phyloP scores from a whole-genome alignment of 176 grass and related monocot genomes.

The Zoysia pacifica region DNA sequence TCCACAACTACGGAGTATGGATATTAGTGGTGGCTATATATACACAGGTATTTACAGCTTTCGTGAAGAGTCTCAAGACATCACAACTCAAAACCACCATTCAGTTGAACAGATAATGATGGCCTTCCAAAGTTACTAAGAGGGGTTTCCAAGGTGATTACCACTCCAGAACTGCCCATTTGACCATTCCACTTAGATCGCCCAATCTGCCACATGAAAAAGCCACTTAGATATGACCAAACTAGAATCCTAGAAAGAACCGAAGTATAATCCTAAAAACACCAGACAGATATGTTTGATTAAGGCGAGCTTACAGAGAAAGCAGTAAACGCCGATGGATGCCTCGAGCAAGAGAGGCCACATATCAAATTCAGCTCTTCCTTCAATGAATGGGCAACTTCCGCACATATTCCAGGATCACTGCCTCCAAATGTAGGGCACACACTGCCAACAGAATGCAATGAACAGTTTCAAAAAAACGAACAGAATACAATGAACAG shows the following conservation, averaged over 20 bases:
- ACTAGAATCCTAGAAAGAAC: constrained; percentile 11
- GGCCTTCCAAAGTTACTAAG: constrained; percentile 78
- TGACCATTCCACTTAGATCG: constrained; percentile 98
- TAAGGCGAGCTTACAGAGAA: constrained; percentile 66
- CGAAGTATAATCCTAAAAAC: not conserved
- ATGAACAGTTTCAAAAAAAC: not conserved
- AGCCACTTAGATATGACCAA: constrained; percentile 18
- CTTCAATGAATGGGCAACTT: constrained; percentile 80
- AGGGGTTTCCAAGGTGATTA: constrained; percentile 78
- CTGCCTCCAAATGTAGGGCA: constrained; percentile 88
- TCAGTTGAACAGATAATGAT: constrained; percentile 83
- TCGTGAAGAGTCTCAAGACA: not conserved
- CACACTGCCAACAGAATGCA: constrained; percentile 45
- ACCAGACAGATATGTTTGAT: constrained; percentile 4
- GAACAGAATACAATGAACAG: constrained; percentile 7
- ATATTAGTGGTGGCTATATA: constrained; percentile 52
- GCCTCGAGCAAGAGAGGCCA: constrained; percentile 61
- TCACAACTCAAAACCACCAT: constrained; percentile 89
- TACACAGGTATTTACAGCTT: constrained; percentile 67
- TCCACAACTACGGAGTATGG: constrained; percentile 6
- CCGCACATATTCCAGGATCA: constrained; percentile 74
- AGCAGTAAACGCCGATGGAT: constrained; percentile 76
- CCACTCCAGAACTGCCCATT: constrained; percentile 83
- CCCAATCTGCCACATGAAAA: constrained; percentile 63
- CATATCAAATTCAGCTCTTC: constrained; percentile 84